phyloP scores from a whole-genome alignment of 2,329 filamentous ascomycete genomes.

The Fragosphaeria purpurea region DNA sequence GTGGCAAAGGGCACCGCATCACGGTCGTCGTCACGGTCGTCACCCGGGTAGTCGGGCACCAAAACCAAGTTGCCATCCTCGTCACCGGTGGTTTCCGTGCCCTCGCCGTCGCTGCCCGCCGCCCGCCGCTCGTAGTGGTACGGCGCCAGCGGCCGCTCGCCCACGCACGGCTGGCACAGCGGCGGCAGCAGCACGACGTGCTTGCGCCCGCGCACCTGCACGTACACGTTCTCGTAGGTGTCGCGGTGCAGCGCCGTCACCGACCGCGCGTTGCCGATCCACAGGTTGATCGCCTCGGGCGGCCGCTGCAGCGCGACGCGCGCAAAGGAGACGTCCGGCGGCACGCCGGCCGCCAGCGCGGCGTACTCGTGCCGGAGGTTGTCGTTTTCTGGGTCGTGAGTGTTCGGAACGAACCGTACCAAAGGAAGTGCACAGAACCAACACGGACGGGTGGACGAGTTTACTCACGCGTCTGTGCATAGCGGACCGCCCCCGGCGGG shows the following conservation, averaged over 20 bases:
- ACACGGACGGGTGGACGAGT: background rate
- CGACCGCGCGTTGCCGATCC: constrained; percentile 65
- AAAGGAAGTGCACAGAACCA: background rate
- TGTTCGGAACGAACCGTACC: too few species aligned
- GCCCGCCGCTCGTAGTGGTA: constrained; percentile 47
- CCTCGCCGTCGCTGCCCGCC: too few species aligned
- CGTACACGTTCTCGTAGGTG: constrained; percentile 79
- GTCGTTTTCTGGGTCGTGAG: constrained; percentile 53
- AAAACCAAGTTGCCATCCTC: constrained; percentile 15
- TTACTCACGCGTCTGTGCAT: constrained; percentile 63
- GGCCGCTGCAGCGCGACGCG: constrained; percentile 55
- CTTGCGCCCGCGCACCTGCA: constrained; percentile 63
- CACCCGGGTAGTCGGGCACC: constrained; percentile 12
- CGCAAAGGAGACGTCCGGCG: constrained; percentile 58
- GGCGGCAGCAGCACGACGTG: constrained; percentile 69
- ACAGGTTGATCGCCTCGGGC: constrained; percentile 72
- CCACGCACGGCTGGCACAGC: constrained; percentile 57
- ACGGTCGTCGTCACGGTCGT: constrained; percentile 1
- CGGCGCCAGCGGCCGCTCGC: constrained; percentile 46
- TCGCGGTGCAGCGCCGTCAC: constrained; percentile 69
- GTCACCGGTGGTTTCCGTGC: background rate
- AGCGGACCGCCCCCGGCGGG: constrained; percentile 43
- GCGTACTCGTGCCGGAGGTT: constrained; percentile 67
- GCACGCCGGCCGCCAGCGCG: constrained; percentile 52
- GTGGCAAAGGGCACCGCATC: constrained; percentile 53